phyloP scores from a whole-genome alignment of 2,329 filamentous ascomycete genomes.

The Sporothrix humicola region DNA sequence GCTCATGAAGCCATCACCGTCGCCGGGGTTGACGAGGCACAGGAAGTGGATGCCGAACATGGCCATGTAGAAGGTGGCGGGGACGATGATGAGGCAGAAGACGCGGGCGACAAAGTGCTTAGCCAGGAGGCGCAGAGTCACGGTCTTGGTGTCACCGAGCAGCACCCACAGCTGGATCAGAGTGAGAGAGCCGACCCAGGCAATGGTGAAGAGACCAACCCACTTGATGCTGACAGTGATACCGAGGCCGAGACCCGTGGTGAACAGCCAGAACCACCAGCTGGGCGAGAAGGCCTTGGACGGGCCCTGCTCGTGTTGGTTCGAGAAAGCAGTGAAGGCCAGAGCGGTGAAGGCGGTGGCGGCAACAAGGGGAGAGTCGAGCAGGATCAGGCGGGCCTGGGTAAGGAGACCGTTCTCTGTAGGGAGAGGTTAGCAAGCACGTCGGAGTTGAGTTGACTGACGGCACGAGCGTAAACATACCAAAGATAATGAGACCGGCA shows the following conservation, averaged over 20 bases:
- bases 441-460: too few species aligned
- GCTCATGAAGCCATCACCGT: conserved; percentile 99
- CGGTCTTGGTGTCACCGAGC: conserved; percentile 84
- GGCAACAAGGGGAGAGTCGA: conserved; percentile 92
- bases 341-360: conserved; percentile 92
- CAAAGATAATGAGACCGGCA: conserved; percentile 86
- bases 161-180: conserved; percentile 93
- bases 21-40: conserved; percentile 90
- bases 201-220: conserved; percentile 98
- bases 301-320: conserved; percentile 94
- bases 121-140: conserved; percentile 82
- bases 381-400: conserved; percentile 91
- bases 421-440: not conserved
- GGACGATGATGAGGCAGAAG: conserved; percentile 91
- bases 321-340: conserved; percentile 90
- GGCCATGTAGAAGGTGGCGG: conserved; percentile 86
- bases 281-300: conserved; percentile 82
- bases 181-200: conserved; percentile 93
- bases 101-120: conserved; percentile 92
- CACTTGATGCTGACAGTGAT: conserved; percentile 96
- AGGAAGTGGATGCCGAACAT: conserved; percentile 98
- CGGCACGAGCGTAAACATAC: conserved; percentile 56
- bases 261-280: conserved; percentile 98
- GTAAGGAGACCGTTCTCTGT: conserved; percentile 93
- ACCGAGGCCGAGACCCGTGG: conserved; percentile 85